Percentiles rank a stretch among this genome's conserved stretches.
Conservation (phyloP, 164 flowering plant genomes). For the Tetracentron sinense region DNA sequence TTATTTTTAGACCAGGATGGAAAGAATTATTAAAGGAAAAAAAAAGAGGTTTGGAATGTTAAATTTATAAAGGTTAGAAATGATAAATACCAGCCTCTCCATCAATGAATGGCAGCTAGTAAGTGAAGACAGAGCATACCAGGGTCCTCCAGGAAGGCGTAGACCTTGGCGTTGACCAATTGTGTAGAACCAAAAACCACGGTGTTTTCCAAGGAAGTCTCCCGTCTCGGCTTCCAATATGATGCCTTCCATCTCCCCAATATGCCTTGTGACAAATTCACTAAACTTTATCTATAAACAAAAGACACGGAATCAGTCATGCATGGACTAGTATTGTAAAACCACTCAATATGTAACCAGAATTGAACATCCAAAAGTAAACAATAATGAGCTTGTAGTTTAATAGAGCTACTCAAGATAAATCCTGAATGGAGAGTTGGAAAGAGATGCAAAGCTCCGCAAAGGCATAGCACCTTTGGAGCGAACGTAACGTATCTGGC, state of each 20-base stretch:
- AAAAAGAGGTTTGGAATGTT: background rate
- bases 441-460: background rate
- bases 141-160: constrained; percentile 98
- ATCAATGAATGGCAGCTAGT: background rate
- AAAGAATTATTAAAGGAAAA: too few relatives aligned
- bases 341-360: background rate
- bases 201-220: constrained; percentile 80
- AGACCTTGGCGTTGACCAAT: constrained; percentile 97
- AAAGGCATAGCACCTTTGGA: too few relatives aligned
- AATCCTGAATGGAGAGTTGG: background rate
- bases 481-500: too few relatives aligned
- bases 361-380: background rate
- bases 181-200: constrained; percentile 96
- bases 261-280: constrained; percentile 90
- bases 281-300: constrained; percentile 74
- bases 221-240: constrained; percentile 95
- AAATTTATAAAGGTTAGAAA: background rate
- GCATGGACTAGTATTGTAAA: background rate
- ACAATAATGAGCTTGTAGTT: too few relatives aligned
- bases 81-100: background rate
- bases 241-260: constrained; percentile 90
- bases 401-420: background rate
- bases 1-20: too few relatives aligned
- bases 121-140: constrained; percentile 42
- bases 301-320: background rate